A percentile compares a stretch with the other conserved stretches of the same genome.
phyloP scores from a whole-genome alignment of 306 rosid species.

The Medicago truncatula region MtrunA17r5.0-ANR NC_053048.1:9260501-9261000 shows the following conservation, averaged over 20 bases:
- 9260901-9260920: conserved; percentile 84
- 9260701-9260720: conserved; percentile 90
- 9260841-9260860: conserved; percentile 81
- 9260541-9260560: conserved; percentile 77
- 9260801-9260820: conserved; percentile 77
- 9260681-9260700: conserved; percentile 74
- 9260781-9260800: conserved; percentile 81
- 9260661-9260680: conserved; percentile 80
- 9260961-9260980: background rate
- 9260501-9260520: conserved; percentile 66
- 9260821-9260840: conserved; percentile 67
- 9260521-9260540: conserved; percentile 70
- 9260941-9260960: conserved; percentile 47
- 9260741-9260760: conserved; percentile 91
- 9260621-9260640: conserved; percentile 67
- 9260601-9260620: conserved; percentile 64
- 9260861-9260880: conserved; percentile 86
- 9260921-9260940: conserved; percentile 50
- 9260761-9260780: conserved; percentile 84
- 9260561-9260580: conserved; percentile 75
- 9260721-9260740: conserved; percentile 93
- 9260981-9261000: background rate
- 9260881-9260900: conserved; percentile 74
- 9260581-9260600: conserved; percentile 79
- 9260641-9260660: conserved; percentile 71